Conservation (phyloP, 768 basidiomycete species). For the Collybiopsis luxurians region DNA sequence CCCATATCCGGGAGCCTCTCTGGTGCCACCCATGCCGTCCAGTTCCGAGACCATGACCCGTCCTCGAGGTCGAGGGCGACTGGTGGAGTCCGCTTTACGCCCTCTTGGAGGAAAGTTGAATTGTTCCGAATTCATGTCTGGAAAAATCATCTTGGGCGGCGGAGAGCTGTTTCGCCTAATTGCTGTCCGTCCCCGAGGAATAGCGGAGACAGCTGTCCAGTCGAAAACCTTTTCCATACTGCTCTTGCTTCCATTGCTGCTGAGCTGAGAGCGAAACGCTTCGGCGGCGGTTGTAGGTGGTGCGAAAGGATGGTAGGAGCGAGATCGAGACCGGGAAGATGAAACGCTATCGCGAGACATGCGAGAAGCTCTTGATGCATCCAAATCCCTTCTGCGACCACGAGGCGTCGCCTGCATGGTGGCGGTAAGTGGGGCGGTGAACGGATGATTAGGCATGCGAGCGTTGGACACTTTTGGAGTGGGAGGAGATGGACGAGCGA, state of each 20-base stretch:
- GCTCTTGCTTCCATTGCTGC: constrained; percentile 17
- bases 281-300: constrained; percentile 8
- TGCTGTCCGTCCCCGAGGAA: constrained; percentile 41
- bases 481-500: constrained; percentile 53
- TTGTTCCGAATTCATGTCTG: constrained; percentile 15
- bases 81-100: constrained; percentile 3
- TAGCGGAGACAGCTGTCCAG: constrained; percentile 40
- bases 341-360: constrained; percentile 31
- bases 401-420: constrained; percentile 45
- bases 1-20: constrained; percentile 61
- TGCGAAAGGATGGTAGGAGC: constrained; percentile 21
- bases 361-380: constrained; percentile 23
- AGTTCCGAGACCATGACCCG: constrained; percentile 55
- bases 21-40: constrained; percentile 35
- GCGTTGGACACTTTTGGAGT: constrained; percentile 52
- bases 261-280: constrained; percentile 11
- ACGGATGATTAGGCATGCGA: constrained; percentile 21
- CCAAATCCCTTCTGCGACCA: constrained; percentile 46
- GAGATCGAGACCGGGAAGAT: constrained; percentile 41
- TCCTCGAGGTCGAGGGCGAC: constrained; percentile 38
- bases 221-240: constrained; percentile 44
- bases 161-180: constrained; percentile 51
- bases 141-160: constrained; percentile 44
- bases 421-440: constrained; percentile 20
- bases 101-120: constrained; percentile 4